Percentiles rank a stretch among this genome's conserved stretches.
These are phyloP conservation scores for Starmerella tilneyi DNA, from an alignment of 805 yeast genomes.

Conservation along the genomic window DNA sequence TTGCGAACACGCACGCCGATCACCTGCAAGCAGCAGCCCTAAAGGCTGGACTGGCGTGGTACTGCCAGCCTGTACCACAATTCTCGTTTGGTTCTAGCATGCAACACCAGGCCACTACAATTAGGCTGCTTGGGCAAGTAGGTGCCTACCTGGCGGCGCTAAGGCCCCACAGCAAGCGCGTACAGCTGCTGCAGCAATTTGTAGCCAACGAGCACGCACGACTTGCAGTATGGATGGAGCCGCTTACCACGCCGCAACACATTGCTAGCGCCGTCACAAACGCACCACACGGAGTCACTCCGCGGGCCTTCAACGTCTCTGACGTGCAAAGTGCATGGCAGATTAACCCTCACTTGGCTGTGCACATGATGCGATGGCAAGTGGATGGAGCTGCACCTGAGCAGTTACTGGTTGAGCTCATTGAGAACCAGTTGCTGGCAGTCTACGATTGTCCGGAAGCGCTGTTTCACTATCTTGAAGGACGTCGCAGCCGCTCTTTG, in stretches of 20 bases:
- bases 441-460: slow-evolving; percentile 51
- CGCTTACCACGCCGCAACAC: slow-evolving; percentile 31
- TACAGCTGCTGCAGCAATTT: slow-evolving; percentile 47
- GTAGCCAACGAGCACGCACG: slow-evolving; percentile 65
- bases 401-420: slow-evolving; percentile 37
- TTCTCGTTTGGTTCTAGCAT: slow-evolving; percentile 83
- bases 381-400: slow-evolving; percentile 24
- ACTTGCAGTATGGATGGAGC: slow-evolving; percentile 68
- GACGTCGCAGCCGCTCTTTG: slow-evolving; percentile 27
- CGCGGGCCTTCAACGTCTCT: slow-evolving; percentile 21
- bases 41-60: slow-evolving; percentile 72
- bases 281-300: background rate
- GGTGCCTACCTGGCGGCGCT: slow-evolving; percentile 38
- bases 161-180: slow-evolving; percentile 11
- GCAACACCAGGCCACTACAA: slow-evolving; percentile 60
- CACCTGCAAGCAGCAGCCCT: slow-evolving; percentile 44
- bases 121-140: slow-evolving; percentile 36
- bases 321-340: slow-evolving; percentile 49
- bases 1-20: slow-evolving; percentile 31
- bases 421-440: slow-evolving; percentile 48
- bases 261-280: background rate
- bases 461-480: slow-evolving; percentile 41
- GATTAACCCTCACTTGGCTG: slow-evolving; percentile 62
- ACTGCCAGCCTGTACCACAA: slow-evolving; percentile 41
- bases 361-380: slow-evolving; percentile 37